A percentile compares a stretch with the other conserved stretches of the same genome.
Conservation (phyloP, 1,284 basidiomycete species). For the Ganoderma resinaceum region DNA sequence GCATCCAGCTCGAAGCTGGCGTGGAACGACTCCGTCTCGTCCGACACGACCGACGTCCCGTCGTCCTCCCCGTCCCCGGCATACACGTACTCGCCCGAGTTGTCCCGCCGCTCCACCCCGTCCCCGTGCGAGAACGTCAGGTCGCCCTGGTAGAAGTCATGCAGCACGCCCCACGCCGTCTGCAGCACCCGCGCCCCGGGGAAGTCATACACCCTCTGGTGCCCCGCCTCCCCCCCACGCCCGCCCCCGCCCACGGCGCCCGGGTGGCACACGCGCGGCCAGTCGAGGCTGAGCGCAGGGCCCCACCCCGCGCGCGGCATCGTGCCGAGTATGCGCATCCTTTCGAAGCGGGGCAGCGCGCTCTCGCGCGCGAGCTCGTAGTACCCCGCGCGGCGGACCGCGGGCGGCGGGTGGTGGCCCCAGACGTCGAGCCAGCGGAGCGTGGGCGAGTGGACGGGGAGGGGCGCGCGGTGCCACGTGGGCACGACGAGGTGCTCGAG, state of each 20-base stretch:
- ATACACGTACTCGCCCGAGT: slow-evolving; percentile 1
- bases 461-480: slow-evolving; percentile 6
- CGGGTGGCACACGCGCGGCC: slow-evolving; percentile 20
- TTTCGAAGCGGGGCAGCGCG: slow-evolving; percentile 4
- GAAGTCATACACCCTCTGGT: slow-evolving; percentile 10
- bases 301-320: slow-evolving; percentile 8
- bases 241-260: not conserved
- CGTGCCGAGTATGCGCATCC: slow-evolving; percentile 5
- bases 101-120: slow-evolving; percentile 10
- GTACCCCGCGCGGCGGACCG: slow-evolving; percentile 2
- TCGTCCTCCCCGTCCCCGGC: not conserved
- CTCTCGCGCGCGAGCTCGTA: slow-evolving; percentile 9
- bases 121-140: slow-evolving; percentile 4
- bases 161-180: slow-evolving; percentile 17
- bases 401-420: slow-evolving; percentile 4
- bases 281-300: slow-evolving; percentile 9
- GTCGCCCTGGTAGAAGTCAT: slow-evolving; percentile 6
- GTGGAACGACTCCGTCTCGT: not conserved
- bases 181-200: slow-evolving; percentile 16
- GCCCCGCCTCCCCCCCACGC: not conserved
- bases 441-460: slow-evolving; percentile 10
- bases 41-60: not conserved
- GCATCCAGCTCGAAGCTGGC: not conserved
- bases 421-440: slow-evolving; percentile 18
- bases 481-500: slow-evolving; percentile 19